Evolutionary conservation across 768 basidiomycete species (phyloP).

Genomic region (Leccinum disarticulatum): DNA sequence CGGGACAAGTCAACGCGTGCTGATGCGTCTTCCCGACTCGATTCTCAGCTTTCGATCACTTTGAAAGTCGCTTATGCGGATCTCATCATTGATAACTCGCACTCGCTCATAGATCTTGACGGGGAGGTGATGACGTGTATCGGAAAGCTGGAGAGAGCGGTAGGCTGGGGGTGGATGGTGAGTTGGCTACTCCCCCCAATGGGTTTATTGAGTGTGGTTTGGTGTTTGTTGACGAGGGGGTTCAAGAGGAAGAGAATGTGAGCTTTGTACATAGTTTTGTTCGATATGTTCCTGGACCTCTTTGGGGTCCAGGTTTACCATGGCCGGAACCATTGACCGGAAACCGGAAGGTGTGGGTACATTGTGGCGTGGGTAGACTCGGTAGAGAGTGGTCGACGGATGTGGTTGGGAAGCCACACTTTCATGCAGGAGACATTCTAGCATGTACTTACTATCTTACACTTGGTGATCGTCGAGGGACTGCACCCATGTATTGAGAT

Average conservation of each 20-base stretch:
- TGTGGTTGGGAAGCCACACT: too few species aligned
- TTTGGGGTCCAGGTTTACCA: too few species aligned
- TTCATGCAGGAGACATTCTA: too few species aligned
- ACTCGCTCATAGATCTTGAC: conserved; percentile 65
- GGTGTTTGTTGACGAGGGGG: conserved; percentile 37
- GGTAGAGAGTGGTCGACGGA: too few species aligned
- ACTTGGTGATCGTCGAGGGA: too few species aligned
- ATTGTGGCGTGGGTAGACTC: too few species aligned
- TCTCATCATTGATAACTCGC: conserved; percentile 86
- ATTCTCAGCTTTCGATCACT: conserved; percentile 62
- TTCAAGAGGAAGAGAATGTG: conserved; percentile 18
- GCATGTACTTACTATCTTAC: too few species aligned
- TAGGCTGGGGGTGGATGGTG: conserved; percentile 60
- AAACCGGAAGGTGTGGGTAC: too few species aligned
- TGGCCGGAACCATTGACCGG: too few species aligned
- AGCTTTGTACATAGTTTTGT: background rate
- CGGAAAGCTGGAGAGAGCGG: conserved; percentile 42
- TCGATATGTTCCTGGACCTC: background rate
- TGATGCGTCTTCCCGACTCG: conserved; percentile 71
- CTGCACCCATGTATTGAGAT: too few species aligned
- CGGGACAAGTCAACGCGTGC: conserved; percentile 66
- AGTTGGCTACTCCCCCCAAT: conserved; percentile 62
- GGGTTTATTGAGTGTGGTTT: conserved; percentile 47
- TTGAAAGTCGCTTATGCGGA: conserved; percentile 84
- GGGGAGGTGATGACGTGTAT: conserved; percentile 40